These are phyloP conservation scores for Penicillium sp. DNA, from an alignment of 2,329 filamentous ascomycete species.

Conservation along the genomic window DNA sequence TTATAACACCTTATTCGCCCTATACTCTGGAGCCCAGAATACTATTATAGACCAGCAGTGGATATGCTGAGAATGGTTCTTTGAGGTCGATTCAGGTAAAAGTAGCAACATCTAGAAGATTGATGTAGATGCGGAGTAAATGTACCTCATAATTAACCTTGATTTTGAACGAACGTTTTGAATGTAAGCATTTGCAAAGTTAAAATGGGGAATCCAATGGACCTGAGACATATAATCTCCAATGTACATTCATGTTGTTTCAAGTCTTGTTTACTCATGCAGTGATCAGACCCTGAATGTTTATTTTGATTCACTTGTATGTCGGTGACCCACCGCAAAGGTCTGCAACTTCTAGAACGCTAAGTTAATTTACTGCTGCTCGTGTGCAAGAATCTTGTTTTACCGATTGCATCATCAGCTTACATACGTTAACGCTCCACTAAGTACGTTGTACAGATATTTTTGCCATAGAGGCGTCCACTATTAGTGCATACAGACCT, in stretches of 20 bases:
- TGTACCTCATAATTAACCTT: neutral
- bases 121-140: neutral
- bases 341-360: neutral
- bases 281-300: neutral
- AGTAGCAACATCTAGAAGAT: neutral
- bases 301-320: neutral
- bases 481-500: neutral
- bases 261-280: neutral
- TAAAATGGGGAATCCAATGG: neutral
- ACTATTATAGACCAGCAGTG: no score
- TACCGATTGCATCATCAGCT: neutral
- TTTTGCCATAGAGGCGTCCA: neutral
- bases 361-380: neutral
- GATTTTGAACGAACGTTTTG: neutral
- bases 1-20: no score
- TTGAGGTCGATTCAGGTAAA: no score
- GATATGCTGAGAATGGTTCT: no score
- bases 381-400: neutral
- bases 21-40: no score
- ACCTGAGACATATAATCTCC: neutral
- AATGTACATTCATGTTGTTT: neutral
- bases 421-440: neutral
- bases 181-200: neutral
- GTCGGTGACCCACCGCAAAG: neutral
- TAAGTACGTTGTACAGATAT: neutral